Conservation (phyloP, 495 filamentous ascomycete genomes). For the Penicillium subrubescens region DNA sequence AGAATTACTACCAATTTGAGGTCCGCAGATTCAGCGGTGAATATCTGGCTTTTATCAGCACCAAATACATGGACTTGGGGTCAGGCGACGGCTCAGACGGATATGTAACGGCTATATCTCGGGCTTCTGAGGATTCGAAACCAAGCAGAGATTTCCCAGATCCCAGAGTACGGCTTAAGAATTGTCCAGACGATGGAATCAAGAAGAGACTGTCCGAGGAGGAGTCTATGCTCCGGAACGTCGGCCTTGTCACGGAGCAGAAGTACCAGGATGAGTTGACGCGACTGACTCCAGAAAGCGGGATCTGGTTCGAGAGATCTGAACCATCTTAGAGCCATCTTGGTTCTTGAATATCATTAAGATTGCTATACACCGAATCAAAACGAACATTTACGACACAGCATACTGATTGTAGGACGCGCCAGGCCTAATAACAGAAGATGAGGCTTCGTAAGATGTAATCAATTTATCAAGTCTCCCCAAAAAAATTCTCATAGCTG, state of each 20-base stretch:
- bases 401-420: background rate
- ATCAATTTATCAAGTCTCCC: background rate
- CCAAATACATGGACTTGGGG: background rate
- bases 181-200: background rate
- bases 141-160: background rate
- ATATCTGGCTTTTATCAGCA: background rate
- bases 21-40: background rate
- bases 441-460: background rate
- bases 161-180: background rate
- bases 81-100: background rate
- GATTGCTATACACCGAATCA: background rate
- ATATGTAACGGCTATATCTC: background rate
- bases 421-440: background rate
- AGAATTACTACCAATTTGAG: background rate
- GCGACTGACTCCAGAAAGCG: background rate
- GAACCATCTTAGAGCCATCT: background rate
- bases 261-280: background rate
- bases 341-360: background rate
- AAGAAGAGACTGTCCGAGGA: background rate
- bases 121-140: background rate
- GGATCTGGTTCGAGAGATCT: background rate
- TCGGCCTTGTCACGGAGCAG: background rate
- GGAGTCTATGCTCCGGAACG: background rate
- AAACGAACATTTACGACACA: background rate
- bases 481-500: too few relatives aligned